These are phyloP conservation scores for Quercus wislizeni DNA, from an alignment of 306 rosid species.

Conservation along the genomic window DNA sequence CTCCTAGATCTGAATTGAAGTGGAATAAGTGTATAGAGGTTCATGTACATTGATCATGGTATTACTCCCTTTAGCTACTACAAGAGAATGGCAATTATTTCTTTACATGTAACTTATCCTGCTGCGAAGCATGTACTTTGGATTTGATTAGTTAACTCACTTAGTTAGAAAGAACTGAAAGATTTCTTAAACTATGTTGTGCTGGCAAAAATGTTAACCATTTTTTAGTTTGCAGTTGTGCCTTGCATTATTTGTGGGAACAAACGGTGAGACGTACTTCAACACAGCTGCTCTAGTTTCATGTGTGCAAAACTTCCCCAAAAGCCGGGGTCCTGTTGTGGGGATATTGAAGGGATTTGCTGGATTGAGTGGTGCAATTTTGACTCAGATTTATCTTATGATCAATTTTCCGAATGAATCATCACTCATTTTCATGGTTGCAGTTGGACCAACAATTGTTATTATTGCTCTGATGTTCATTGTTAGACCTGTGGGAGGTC, in stretches of 20 bases:
- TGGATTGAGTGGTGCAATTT: slow-evolving; percentile 67
- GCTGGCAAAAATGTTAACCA: slow-evolving; percentile 11
- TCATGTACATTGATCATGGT: neutral
- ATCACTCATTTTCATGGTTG: slow-evolving; percentile 55
- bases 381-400: slow-evolving; percentile 56
- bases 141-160: neutral
- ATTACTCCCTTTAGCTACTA: neutral
- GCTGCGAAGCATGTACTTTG: neutral
- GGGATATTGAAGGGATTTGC: slow-evolving; percentile 80
- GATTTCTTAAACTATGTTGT: neutral
- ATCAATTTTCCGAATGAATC: slow-evolving; percentile 47
- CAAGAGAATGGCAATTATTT: neutral
- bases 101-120: neutral
- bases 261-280: slow-evolving; percentile 78
- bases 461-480: slow-evolving; percentile 51
- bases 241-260: slow-evolving; percentile 56
- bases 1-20: neutral
- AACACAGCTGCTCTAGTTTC: slow-evolving; percentile 70
- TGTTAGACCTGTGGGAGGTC: slow-evolving; percentile 54
- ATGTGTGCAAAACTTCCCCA: slow-evolving; percentile 70
- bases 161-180: neutral
- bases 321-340: slow-evolving; percentile 62
- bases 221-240: slow-evolving; percentile 58
- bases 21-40: neutral
- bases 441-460: slow-evolving; percentile 69